Conservation (phyloP, 768 basidiomycete species). For the Trametes meyenii region DNA sequence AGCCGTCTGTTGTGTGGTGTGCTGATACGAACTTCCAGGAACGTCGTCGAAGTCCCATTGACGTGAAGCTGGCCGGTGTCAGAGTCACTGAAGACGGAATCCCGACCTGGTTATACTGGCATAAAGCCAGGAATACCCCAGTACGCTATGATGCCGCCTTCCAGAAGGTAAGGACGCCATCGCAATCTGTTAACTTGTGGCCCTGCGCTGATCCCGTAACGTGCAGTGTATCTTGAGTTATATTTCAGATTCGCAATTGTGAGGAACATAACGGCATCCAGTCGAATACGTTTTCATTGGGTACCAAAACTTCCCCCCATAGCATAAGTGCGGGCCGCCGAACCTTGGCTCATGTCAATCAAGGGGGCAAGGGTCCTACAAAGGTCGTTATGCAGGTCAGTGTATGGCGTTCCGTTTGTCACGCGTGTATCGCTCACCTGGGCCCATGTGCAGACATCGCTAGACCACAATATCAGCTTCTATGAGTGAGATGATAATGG, state of each 20-base stretch:
- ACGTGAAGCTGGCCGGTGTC: conserved; percentile 57
- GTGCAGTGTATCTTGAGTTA: conserved; percentile 76
- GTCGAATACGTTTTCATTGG: background rate
- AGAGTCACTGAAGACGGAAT: conserved; percentile 48
- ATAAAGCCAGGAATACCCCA: conserved; percentile 70
- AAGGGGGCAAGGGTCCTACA: conserved; percentile 29
- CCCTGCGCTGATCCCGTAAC: background rate
- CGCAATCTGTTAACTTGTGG: background rate
- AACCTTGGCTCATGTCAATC: conserved; percentile 49
- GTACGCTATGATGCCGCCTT: conserved; percentile 64
- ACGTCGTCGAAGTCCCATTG: conserved; percentile 67
- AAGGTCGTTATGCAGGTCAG: conserved; percentile 69
- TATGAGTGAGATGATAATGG: conserved; percentile 57
- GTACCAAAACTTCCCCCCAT: conserved; percentile 3
- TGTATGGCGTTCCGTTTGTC: conserved; percentile 12
- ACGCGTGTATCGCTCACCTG: background rate
- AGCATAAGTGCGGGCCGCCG: conserved; percentile 61
- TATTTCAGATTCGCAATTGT: conserved; percentile 81
- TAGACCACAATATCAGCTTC: conserved; percentile 82
- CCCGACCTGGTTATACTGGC: conserved; percentile 71
- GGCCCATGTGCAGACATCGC: conserved; percentile 51
- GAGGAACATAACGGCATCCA: conserved; percentile 33
- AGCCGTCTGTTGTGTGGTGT: background rate
- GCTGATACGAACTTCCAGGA: conserved; percentile 46
- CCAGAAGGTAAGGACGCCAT: conserved; percentile 59